Evolutionary conservation across 768 basidiomycete species (phyloP).

Genomic region (Termitomyces sp.): DNA sequence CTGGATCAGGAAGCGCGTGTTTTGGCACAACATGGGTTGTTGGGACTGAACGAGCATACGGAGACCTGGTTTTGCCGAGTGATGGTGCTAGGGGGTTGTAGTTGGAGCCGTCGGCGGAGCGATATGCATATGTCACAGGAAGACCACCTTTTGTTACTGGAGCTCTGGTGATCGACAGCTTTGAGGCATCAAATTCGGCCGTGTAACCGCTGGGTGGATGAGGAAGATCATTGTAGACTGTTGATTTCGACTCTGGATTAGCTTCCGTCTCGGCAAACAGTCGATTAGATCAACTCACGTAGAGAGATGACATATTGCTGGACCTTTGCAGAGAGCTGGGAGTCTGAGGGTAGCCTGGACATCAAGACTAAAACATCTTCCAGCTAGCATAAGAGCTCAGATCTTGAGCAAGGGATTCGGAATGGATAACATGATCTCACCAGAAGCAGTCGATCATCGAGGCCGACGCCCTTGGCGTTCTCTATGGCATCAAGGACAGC

Average conservation of each 20-base stretch:
- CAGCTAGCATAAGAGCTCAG: constrained; percentile 41
- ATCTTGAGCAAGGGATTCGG: neutral
- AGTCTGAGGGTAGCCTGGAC: constrained; percentile 42
- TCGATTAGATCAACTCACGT: constrained; percentile 41
- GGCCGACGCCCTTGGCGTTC: constrained; percentile 34
- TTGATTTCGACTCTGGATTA: neutral
- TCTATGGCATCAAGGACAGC: constrained; percentile 48
- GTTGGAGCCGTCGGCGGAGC: constrained; percentile 59
- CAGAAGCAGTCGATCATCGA: constrained; percentile 63
- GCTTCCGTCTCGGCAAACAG: constrained; percentile 13
- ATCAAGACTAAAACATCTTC: constrained; percentile 62
- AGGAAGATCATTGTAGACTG: constrained; percentile 79
- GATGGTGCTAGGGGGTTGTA: constrained; percentile 55
- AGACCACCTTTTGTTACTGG: constrained; percentile 6
- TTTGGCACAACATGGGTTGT: constrained; percentile 40
- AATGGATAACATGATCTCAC: constrained; percentile 32
- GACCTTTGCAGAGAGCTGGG: constrained; percentile 32
- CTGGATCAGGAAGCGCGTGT: constrained; percentile 59
- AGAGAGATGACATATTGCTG: constrained; percentile 53
- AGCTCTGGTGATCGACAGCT: neutral
- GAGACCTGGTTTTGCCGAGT: constrained; percentile 58
- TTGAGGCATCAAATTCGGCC: neutral
- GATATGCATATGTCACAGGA: constrained; percentile 46
- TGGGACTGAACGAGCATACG: constrained; percentile 70
- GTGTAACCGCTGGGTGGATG: constrained; percentile 67